Percentiles rank a stretch among this genome's conserved stretches.
These are phyloP conservation scores for Geotrichum restrictum DNA, from an alignment of 1,139 yeast species.

Conservation along the genomic window DNA sequence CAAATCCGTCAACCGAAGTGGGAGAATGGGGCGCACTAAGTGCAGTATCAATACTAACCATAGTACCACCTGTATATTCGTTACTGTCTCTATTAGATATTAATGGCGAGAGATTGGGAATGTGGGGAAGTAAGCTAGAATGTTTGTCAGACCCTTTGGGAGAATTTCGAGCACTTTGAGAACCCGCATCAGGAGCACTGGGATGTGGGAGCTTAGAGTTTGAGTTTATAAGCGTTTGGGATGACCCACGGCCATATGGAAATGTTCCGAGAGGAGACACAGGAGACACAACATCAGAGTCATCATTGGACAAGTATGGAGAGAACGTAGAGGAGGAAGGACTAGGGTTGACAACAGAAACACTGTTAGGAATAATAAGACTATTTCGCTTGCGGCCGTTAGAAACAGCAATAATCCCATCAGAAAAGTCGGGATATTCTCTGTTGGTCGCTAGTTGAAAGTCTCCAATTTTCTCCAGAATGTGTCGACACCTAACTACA, in stretches of 20 bases:
- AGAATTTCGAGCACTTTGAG: neutral
- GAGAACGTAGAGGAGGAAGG: conserved; percentile 13
- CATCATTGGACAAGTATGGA: conserved; percentile 5
- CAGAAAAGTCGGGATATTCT: conserved; percentile 71
- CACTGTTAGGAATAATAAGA: neutral
- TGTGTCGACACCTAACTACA: conserved; percentile 47
- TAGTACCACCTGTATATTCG: neutral
- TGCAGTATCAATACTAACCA: conserved; percentile 6
- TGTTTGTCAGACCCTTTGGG: conserved; percentile 1
- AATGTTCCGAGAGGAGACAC: neutral
- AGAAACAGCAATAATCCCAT: conserved; percentile 47
- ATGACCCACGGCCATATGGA: neutral
- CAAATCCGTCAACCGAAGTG: neutral
- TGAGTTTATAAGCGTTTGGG: neutral
- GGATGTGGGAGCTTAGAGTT: neutral
- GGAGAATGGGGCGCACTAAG: conserved; percentile 3
- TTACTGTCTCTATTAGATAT: conserved; percentile 2
- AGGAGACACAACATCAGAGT: conserved; percentile 5
- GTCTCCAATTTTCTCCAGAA: conserved; percentile 62
- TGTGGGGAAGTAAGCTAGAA: conserved; percentile 22
- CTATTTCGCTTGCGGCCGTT: conserved; percentile 3
- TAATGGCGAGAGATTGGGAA: conserved; percentile 23
- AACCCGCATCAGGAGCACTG: neutral
- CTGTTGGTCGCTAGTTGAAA: conserved; percentile 63
- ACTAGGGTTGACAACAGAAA: conserved; percentile 1